phyloP scores from a whole-genome alignment of 75 land plant species.

The Pseudotsuga menziesii region DNA sequence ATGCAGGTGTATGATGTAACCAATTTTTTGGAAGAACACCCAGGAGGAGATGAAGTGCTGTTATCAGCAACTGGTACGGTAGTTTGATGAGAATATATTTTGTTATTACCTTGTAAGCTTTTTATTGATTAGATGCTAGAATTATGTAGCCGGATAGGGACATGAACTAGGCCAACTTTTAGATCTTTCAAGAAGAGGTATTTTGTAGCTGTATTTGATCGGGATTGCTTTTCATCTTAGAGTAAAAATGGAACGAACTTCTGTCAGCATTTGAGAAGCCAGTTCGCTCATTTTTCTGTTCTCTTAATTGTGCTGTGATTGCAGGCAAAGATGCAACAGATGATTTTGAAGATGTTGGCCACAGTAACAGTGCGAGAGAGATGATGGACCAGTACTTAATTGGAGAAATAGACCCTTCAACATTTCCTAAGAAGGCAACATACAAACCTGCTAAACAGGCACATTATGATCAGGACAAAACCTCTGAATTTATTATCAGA shows the following conservation, averaged over 20 bases:
- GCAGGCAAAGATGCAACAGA: slow-evolving; percentile 69
- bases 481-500: slow-evolving; percentile 36
- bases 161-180: too few species aligned
- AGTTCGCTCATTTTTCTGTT: background rate
- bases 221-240: background rate
- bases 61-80: slow-evolving; percentile 66
- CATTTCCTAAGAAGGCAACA: slow-evolving; percentile 53
- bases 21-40: slow-evolving; percentile 77
- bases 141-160: too few species aligned
- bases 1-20: slow-evolving; percentile 78
- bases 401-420: slow-evolving; percentile 37
- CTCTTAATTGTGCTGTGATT: background rate
- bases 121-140: background rate
- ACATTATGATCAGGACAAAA: slow-evolving; percentile 38
- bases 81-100: background rate
- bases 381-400: slow-evolving; percentile 47
- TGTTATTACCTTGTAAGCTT: background rate
- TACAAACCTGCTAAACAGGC: slow-evolving; percentile 46
- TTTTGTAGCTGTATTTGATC: background rate
- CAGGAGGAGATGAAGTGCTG: slow-evolving; percentile 84
- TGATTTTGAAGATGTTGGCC: slow-evolving; percentile 69
- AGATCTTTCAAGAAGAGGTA: too few species aligned
- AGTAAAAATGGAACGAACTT: background rate
- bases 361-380: slow-evolving; percentile 41
- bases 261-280: background rate